Base-by-base conservation (phyloP, 2,329 filamentous ascomycete genomes). In the Fonsecaea erecta region DNA sequence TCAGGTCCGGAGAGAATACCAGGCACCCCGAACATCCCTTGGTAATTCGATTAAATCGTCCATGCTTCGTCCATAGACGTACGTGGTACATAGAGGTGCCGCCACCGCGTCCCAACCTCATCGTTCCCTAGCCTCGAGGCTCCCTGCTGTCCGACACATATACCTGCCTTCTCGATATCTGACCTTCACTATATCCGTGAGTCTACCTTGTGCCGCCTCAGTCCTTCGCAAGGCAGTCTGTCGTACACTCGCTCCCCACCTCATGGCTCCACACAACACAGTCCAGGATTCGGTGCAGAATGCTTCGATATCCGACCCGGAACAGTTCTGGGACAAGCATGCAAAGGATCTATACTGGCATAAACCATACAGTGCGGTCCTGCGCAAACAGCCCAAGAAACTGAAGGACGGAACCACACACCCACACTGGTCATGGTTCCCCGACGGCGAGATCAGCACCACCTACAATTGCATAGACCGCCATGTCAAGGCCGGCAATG, bases 401-500 rank as follows among this genome's bases (percentile, higher is more conserved):
- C 81, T 95, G 3, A 77, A 82, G 60, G 85, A 79, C 69, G 88
- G 88, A 62, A 78, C 82, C n/a, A 80, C 82, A 16, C 88, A 96
- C 74, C 84, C 87, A 48, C 88, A 90, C 74, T 97, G 93, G 93
- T 86, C 87, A 68, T 98, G 94, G 94, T 97, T 96, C 71, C 86
- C 91, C 0, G 91, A 88, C 68, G 94, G 93, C 68, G 88, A 95
- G 79, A 91, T 98, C 71, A 95, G 90, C 43, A 97, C 92, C 0
- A 92, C 90, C 71, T 96, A 92, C 81, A 98, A 97, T 76, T 96
- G 92, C 75, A 81, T 97, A 14, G 93, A 97, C 77, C 85, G 93
- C 14, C 93, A 97, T 78, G 92, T 97, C n/a, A 80, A 85, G 37
- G 86, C 86, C 5, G 92, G 93, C n/a, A 82, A 88, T 70, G 93